Evolutionary conservation across 129 eudicot species (phyloP).

Genomic region (Chrysanthemum makinoi): DNA sequence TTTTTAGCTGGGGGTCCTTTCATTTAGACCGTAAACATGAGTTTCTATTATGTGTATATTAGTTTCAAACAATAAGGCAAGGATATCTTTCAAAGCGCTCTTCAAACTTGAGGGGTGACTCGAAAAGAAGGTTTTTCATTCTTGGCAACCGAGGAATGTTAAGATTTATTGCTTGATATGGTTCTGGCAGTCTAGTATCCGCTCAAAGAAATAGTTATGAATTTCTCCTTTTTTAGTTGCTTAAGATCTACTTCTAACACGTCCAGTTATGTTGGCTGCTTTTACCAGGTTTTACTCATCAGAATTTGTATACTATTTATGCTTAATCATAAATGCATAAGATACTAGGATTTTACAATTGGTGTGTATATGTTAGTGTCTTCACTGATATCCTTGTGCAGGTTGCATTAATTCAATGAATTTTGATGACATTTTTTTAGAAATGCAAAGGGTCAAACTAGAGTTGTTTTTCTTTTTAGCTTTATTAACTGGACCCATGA

Average conservation of each 20-base stretch:
- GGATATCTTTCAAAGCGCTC: too few species aligned
- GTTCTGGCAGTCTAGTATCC: too few species aligned
- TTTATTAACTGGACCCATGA: slow-evolving; percentile 82
- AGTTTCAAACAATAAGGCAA: too few species aligned
- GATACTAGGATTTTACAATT: not conserved
- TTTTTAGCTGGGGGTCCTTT: too few species aligned
- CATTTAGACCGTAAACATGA: too few species aligned
- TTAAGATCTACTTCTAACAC: slow-evolving; percentile 52
- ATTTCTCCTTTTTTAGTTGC: too few species aligned
- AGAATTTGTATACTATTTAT: slow-evolving; percentile 1
- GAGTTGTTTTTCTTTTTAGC: slow-evolving; percentile 45
- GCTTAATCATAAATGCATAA: not conserved
- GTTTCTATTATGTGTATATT: too few species aligned
- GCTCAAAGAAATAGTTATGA: too few species aligned
- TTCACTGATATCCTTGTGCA: not conserved
- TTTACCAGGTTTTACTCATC: slow-evolving; percentile 57
- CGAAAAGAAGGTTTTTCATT: too few species aligned
- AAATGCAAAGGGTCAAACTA: not conserved
- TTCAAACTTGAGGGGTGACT: too few species aligned
- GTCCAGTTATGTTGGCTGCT: slow-evolving; percentile 88
- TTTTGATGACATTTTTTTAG: not conserved
- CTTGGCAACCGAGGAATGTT: too few species aligned
- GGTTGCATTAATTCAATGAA: not conserved
- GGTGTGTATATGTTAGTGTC: not conserved
- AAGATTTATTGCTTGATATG: too few species aligned